Evolutionary conservation across 208 protist species (phyloP), one percentile per base, ranked within the genome.

Genomic region (Entamoeba dispar): DNA sequence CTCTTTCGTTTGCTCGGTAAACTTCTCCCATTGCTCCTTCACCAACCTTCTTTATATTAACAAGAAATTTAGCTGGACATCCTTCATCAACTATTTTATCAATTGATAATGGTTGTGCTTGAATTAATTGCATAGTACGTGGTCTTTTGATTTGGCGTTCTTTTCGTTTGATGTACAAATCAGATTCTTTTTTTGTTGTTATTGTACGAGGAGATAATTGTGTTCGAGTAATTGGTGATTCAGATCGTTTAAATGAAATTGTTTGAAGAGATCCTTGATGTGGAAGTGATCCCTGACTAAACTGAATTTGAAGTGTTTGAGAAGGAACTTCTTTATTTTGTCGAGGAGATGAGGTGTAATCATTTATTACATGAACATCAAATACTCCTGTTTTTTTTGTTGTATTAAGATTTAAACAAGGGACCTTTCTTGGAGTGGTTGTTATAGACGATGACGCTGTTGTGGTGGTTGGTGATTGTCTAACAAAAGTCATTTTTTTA

Each of bases 1-100:
- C 91, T 93, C 55, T 93, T 93, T 4, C 15, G 3, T 77, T 95
- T 4, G 95, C 95, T n/a, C 95, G 73, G 92, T 94, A 96, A 5
- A 96, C 95, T 27, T 95, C 94, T 27, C 95, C 95, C 6, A 94
- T 93, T 19, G 95, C 95, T 94, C 95, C 95, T 91, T 96, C 95
- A 1, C 95, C 95, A 93, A 96, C 94, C 73, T 96, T 96, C 49
- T 92, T 93, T 52, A 95, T 93, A 52, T 96, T 94, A 50, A 31
- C 73, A 90, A 95, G 95, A 47, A 92, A 93, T 51, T 93, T 91
- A 5, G 95, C 94, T 49, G 95, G 95, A 93, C 95, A 61, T 57
- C 92, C 94, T 43, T 92, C 31, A 22, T 49, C 38, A 14, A 91
- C 86, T 1, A 91, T 19, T 22, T 91, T 49, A 47, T 91, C 86